Percentiles rank a stretch among this genome's conserved stretches.
phyloP scores from a whole-genome alignment of 805 yeast species.

The Metschnikowia dekortorum region DNA sequence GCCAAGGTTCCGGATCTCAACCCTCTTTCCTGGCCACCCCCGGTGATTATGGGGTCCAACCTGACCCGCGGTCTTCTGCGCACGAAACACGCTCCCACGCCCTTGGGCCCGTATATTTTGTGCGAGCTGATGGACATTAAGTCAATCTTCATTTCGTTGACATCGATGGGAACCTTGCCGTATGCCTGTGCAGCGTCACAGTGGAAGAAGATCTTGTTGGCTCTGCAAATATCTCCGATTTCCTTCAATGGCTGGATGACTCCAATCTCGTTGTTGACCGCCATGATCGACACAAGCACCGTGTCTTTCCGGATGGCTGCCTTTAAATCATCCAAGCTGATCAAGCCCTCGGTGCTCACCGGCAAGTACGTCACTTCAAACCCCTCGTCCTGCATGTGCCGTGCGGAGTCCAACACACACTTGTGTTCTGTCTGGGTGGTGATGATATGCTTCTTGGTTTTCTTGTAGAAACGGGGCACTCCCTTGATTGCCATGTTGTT shows the following conservation, averaged over 20 bases:
- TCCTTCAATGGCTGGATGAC: constrained; percentile 94
- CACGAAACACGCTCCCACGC: constrained; percentile 91
- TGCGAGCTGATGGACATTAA: constrained; percentile 91
- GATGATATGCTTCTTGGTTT: constrained; percentile 87
- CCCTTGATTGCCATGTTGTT: constrained; percentile 96
- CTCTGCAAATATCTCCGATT: constrained; percentile 83
- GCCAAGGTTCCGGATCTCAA: constrained; percentile 94
- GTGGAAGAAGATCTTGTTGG: constrained; percentile 90
- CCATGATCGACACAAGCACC: constrained; percentile 87
- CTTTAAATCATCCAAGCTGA: constrained; percentile 72
- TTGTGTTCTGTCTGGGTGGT: constrained; percentile 98
- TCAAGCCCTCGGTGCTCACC: constrained; percentile 75
- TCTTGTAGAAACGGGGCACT: constrained; percentile 86
- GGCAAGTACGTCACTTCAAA: constrained; percentile 92
- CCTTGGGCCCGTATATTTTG: constrained; percentile 97
- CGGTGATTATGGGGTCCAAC: constrained; percentile 88
- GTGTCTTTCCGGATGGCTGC: constrained; percentile 88
- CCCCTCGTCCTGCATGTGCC: constrained; percentile 94
- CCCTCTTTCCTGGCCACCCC: constrained; percentile 99
- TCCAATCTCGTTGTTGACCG: constrained; percentile 97
- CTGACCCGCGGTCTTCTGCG: constrained; percentile 98
- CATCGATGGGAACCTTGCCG: constrained; percentile 91
- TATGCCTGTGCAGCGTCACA: constrained; percentile 97
- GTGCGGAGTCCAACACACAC: constrained; percentile 95
- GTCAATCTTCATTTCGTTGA: constrained; percentile 89